These are phyloP conservation scores for Pythium dissotocum DNA, from an alignment of 352 stramenopile genomes.

Conservation along the genomic window DNA sequence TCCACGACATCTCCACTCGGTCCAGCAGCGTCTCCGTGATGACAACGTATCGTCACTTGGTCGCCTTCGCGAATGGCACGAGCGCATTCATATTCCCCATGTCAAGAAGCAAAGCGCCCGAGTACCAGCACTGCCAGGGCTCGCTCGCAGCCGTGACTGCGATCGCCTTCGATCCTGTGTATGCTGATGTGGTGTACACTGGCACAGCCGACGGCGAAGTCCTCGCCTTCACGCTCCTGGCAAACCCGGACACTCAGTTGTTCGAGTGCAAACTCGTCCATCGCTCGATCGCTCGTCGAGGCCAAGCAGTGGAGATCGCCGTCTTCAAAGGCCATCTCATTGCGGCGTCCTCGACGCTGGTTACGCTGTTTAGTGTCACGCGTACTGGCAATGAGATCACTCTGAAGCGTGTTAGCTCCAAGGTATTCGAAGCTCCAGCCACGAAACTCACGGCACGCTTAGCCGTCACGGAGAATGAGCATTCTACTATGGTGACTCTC, in stretches of 20 bases:
- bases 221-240: slow-evolving; percentile 33
- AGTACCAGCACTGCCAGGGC: slow-evolving; percentile 42
- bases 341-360: background rate
- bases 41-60: slow-evolving; percentile 36
- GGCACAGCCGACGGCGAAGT: slow-evolving; percentile 49
- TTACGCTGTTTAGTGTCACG: slow-evolving; percentile 17
- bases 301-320: slow-evolving; percentile 11
- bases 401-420: slow-evolving; percentile 2
- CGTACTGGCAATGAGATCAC: background rate
- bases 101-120: slow-evolving; percentile 26
- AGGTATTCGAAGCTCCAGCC: background rate
- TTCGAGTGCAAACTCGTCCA: slow-evolving; percentile 23
- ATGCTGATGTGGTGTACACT: slow-evolving; percentile 47
- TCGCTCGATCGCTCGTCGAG: slow-evolving; percentile 7
- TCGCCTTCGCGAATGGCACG: slow-evolving; percentile 46
- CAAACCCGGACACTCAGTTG: slow-evolving; percentile 12
- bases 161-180: slow-evolving; percentile 44
- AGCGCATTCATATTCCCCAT: slow-evolving; percentile 35
- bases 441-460: background rate
- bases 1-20: slow-evolving; percentile 38
- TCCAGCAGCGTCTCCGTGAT: slow-evolving; percentile 27
- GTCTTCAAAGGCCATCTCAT: slow-evolving; percentile 16
- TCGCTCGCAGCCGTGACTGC: slow-evolving; percentile 39
- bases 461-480: slow-evolving; percentile 9
- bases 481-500: slow-evolving; percentile 9